These are phyloP conservation scores for Neonectria sp. DNA, from an alignment of 2,329 filamentous ascomycete genomes.

Conservation along the genomic window DNA sequence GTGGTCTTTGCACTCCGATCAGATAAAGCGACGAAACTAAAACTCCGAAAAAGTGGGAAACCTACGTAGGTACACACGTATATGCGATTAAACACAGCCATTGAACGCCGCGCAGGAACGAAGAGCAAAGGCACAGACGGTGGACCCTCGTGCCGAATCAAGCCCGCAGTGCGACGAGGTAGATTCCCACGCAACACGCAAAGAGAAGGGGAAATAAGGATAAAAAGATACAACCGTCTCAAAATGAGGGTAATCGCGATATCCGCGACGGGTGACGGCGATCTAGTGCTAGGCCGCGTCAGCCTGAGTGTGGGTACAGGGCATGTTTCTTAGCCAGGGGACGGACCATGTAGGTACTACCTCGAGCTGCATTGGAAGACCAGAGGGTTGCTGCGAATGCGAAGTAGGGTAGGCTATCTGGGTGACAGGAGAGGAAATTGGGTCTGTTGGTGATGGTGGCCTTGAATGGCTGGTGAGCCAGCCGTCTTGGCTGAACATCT, in stretches of 20 bases:
- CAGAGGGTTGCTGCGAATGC: neutral
- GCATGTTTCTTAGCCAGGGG: neutral
- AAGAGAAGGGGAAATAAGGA: neutral
- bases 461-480: no score
- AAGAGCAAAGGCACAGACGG: neutral
- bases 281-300: constrained; percentile 2
- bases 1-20: neutral
- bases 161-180: neutral
- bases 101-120: neutral
- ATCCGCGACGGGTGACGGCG: neutral
- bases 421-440: no score
- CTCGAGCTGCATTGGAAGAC: neutral
- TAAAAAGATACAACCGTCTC: neutral
- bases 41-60: constrained; percentile 7
- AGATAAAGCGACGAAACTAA: neutral
- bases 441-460: neutral
- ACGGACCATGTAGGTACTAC: neutral
- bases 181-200: constrained; percentile 4
- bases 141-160: constrained; percentile 10
- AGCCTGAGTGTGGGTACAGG: neutral
- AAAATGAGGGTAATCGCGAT: neutral
- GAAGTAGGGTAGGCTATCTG: neutral
- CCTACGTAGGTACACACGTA: constrained; percentile 29
- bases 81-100: neutral
- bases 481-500: no score